Evolutionary conservation across 345 rosid species (phyloP).

Genomic region (Eucalyptus fibrosa): DNA sequence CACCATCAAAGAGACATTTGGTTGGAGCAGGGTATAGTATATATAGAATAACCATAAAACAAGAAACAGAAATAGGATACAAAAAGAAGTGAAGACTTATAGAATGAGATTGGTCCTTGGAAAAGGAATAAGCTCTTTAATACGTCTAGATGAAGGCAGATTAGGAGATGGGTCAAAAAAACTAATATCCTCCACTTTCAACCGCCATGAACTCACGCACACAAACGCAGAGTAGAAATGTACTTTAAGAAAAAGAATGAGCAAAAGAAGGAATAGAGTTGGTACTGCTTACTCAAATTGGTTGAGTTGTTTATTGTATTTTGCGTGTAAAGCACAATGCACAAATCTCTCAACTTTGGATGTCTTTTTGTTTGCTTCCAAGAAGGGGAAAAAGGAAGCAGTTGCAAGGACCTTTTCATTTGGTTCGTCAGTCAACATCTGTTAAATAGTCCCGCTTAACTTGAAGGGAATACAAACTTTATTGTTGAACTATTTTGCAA

Average conservation of each 20-base stretch:
- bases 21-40: background rate
- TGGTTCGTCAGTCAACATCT: background rate
- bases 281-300: background rate
- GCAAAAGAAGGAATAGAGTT: background rate
- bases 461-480: background rate
- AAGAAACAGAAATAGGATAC: background rate
- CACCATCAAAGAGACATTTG: background rate
- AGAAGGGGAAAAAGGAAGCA: background rate
- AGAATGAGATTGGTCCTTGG: background rate
- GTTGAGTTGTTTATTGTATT: background rate
- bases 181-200: background rate
- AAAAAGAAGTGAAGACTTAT: background rate
- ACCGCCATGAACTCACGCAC: background rate
- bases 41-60: background rate
- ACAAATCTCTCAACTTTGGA: background rate
- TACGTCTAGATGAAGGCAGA: background rate
- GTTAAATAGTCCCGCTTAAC: background rate
- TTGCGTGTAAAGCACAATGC: background rate
- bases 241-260: background rate
- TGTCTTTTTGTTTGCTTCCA: background rate
- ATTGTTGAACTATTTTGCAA: background rate
- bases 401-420: background rate
- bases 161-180: background rate
- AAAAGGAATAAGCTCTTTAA: background rate
- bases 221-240: background rate